phyloP scores from a whole-genome alignment of 2,329 filamentous ascomycete genomes.

The Diaporthe citri region DNA sequence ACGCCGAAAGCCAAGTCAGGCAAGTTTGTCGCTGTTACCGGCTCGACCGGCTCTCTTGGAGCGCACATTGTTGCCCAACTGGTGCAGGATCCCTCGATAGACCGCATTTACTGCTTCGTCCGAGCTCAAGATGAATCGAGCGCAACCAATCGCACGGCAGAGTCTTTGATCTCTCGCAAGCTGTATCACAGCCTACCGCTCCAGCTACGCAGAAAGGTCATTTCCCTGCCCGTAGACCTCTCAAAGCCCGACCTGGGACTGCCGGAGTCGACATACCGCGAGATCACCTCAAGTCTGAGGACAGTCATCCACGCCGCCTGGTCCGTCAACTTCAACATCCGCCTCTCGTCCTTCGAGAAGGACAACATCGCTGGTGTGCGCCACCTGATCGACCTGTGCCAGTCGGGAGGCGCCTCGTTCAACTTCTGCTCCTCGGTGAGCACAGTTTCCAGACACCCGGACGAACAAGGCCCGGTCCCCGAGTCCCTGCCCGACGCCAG shows the following conservation, averaged over 20 bases:
- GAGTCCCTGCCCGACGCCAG: constrained; percentile 53
- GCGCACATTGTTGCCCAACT: constrained; percentile 72
- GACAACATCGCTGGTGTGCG: constrained; percentile 59
- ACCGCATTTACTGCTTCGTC: constrained; percentile 65
- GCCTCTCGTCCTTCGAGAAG: constrained; percentile 62
- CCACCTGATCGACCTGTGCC: constrained; percentile 57
- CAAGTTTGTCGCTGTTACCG: constrained; percentile 62
- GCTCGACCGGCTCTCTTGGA: constrained; percentile 75
- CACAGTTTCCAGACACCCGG: constrained; percentile 52
- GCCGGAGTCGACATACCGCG: constrained; percentile 43
- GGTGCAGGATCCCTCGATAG: constrained; percentile 66
- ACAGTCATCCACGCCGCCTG: constrained; percentile 65
- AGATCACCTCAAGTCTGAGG: constrained; percentile 51
- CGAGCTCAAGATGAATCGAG: constrained; percentile 52
- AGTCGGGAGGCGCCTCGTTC: constrained; percentile 48
- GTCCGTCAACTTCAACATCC: constrained; percentile 70
- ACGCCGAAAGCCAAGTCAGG: constrained; percentile 41
- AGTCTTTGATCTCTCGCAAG: constrained; percentile 33
- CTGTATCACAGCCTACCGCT: constrained; percentile 41
- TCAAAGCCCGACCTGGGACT: constrained; percentile 57
- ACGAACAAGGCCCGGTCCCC: constrained; percentile 44
- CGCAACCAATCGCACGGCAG: constrained; percentile 43
- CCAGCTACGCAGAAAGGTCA: constrained; percentile 48
- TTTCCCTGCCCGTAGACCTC: constrained; percentile 56
- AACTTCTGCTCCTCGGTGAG: constrained; percentile 66